Evolutionary conservation across 2,329 filamentous ascomycete species (phyloP), one percentile per base, ranked within the genome.

Genomic region (Exserohilum rostratum): DNA sequence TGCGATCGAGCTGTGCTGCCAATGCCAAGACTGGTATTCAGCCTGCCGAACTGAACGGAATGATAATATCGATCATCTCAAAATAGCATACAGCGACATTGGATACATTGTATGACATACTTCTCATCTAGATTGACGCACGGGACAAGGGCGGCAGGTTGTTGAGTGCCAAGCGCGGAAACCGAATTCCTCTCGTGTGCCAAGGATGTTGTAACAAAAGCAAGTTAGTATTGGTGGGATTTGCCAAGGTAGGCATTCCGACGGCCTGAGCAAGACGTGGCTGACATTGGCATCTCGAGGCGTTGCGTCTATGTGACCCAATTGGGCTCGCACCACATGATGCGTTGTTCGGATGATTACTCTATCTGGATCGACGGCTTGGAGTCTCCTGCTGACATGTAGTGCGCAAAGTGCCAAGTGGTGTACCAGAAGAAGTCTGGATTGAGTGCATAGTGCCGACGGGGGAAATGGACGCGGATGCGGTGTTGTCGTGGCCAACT

Each of bases 131-230:
- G 53, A 52, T 51, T 55, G 51, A 48, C 40, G 44, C 22, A 33
- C 29, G 44, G 38, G 30, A 27, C 29, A 40, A 30, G 29, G 25
- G 29, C 25, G 46, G 49, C 50, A 50, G 37, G 47, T 42, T 29
- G 39, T 47, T 42, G 31, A 34, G 17, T 57, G 65, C 65, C 65
- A 66, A 67, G 65, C 53, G 65, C 60, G 63, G 63, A 65, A 58
- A 40, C 46, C 57, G 55, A 57, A 42, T 59, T 57, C 61, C 59
- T 54, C 61, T 57, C 50, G 27, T 20, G 43, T 44, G 62, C 62
- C 64, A 66, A 67, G 59, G 30, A 45, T 35, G 34, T 33, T 47
- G 38, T 49, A 37, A 54, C 46, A 43, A 53, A 54, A 46, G 49
- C 25, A 45, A 53, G 50, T 48, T 20, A 47, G 34, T 40, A 31